These are phyloP conservation scores for Ganoderma lingzhi DNA, from an alignment of 1,284 basidiomycete species.

Conservation along the genomic window DNA sequence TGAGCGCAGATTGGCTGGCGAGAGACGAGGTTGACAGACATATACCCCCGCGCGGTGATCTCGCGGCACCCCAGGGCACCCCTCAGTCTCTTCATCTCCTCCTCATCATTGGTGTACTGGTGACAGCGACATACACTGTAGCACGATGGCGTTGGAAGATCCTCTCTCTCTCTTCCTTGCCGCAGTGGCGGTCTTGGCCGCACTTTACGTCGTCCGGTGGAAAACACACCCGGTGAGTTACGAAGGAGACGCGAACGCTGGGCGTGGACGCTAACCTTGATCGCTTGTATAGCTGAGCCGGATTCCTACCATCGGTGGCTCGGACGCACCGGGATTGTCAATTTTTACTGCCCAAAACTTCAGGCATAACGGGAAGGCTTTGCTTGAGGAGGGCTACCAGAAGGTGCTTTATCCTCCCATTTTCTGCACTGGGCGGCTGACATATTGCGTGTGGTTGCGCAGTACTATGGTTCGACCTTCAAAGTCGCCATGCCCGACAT, in stretches of 20 bases:
- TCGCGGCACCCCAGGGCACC: no score
- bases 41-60: no score
- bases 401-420: conserved; percentile 36
- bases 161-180: no score
- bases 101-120: no score
- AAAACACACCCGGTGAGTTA: neutral
- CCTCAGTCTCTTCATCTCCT: no score
- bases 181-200: no score
- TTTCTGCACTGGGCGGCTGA: neutral
- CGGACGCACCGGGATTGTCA: conserved; percentile 46
- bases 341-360: conserved; percentile 43
- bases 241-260: neutral
- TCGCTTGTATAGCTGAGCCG: neutral
- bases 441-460: neutral
- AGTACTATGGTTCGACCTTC: conserved; percentile 33
- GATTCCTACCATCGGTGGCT: conserved; percentile 47
- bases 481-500: conserved; percentile 47
- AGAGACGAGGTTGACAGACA: no score
- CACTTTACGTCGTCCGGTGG: neutral
- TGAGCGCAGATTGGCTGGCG: no score
- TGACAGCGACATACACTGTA: no score
- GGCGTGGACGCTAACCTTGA: neutral
- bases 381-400: conserved; percentile 49
- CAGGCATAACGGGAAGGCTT: conserved; percentile 40
- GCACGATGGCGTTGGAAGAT: no score